Evolutionary conservation across 192 early-diverging fungal genomes (phyloP), one percentile per base, ranked within the genome.

Genomic region (Coemansia pectinata): DNA sequence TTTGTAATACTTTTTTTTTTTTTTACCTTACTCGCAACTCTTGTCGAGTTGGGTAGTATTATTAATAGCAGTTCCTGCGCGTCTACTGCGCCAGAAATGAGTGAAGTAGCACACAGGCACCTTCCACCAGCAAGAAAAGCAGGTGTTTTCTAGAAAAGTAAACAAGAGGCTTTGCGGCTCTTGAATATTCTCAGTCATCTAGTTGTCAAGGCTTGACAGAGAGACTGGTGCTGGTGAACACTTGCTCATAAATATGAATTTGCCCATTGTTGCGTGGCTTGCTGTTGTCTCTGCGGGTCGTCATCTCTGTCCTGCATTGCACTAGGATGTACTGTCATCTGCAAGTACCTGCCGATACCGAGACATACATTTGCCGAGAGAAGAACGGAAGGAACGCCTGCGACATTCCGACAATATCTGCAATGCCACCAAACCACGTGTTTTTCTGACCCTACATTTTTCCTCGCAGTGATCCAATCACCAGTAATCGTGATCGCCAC

Each of bases 41-140:
- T 33, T 57, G 53, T 34, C 12, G 0, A 55, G 25, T 25, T 29
- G 52, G 9, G 23, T 12, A 17, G 11, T 21, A 45, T 67, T 60
- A 67, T 67, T 58, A 48, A 41, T 58, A 33, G 31, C 57, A 60
- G 59, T 67, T 41, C 31, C 41, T 40, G 36, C 66, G 66, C 57
- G 59, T 67, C 53, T 11, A 14, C 53, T 31, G 27, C 53, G 53
- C 27, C 53, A 34, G 53, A 57, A 33, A 57, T 31, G 33, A 57
- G 53, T 21, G 7, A 48, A 19, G 7, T 23, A 17, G 19, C 45
- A 48, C 19, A 48, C 45, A 48, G n/a, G 19, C 45, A 2, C 19
- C 7, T 19, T 48, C 45, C 7, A 48, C 23, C 5, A 17, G 45
- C 45, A 17, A 19, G 8, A 8, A 48, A 48, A 8, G 5, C 17